A percentile compares a stretch with the other conserved stretches of the same genome.
phyloP scores from a whole-genome alignment of 768 basidiomycete genomes.

The Suillus bovinus region DNA sequence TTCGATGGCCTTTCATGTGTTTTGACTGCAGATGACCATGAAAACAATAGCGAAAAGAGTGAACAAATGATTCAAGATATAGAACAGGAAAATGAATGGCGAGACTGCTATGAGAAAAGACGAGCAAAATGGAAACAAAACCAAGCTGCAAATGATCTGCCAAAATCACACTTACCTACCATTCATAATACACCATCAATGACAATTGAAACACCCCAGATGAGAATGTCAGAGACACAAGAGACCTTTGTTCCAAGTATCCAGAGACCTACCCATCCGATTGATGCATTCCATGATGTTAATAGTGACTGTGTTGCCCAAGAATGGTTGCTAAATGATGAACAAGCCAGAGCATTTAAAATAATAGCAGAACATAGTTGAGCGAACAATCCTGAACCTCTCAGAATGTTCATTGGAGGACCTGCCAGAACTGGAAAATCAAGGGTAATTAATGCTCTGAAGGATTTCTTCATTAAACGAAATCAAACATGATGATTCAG shows the following conservation, averaged over 20 bases:
- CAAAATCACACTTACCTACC: background rate
- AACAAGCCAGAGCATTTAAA: conserved; percentile 33
- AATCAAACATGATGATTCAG: conserved; percentile 26
- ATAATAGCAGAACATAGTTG: conserved; percentile 29
- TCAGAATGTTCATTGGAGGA: conserved; percentile 37
- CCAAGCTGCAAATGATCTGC: background rate
- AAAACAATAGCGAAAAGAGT: background rate
- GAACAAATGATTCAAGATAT: background rate
- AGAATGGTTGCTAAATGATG: conserved; percentile 24
- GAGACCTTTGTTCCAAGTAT: background rate
- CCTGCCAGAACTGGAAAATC: conserved; percentile 37
- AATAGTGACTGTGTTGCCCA: background rate
- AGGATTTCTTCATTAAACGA: conserved; percentile 19
- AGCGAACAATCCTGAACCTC: conserved; percentile 13
- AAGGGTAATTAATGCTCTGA: conserved; percentile 28
- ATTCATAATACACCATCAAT: background rate
- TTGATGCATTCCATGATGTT: background rate
- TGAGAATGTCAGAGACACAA: background rate
- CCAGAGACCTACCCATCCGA: background rate
- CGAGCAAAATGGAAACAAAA: background rate
- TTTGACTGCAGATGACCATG: too few species aligned
- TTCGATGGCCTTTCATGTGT: background rate
- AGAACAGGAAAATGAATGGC: background rate
- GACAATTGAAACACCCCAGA: background rate
- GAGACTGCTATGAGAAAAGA: background rate